Percentiles rank a stretch among this genome's conserved stretches.
Conservation (phyloP, 306 rosid species). For the Malus orientalis region DNA sequence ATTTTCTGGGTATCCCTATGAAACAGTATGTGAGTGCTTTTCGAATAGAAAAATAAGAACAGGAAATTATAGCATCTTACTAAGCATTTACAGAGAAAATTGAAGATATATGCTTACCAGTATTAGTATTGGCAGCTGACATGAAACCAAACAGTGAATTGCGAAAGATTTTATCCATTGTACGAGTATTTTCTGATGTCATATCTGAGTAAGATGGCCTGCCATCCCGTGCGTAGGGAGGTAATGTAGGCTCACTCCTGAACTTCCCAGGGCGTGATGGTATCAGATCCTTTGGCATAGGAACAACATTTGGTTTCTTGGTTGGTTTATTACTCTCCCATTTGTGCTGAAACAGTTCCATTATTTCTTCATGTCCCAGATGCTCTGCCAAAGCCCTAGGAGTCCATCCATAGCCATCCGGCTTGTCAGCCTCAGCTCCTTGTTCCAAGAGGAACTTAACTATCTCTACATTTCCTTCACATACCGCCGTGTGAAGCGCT, state of each 20-base stretch:
- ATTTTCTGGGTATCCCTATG: too few species aligned
- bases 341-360: conserved; percentile 22
- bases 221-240: conserved; percentile 12
- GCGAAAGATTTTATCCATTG: conserved; percentile 24
- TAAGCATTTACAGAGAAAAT: background rate
- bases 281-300: background rate
- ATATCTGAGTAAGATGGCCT: background rate
- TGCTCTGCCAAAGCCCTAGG: conserved; percentile 50
- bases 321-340: background rate
- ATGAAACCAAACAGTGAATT: conserved; percentile 65
- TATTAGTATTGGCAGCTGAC: conserved; percentile 30
- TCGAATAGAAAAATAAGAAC: background rate
- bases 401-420: conserved; percentile 49
- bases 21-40: background rate
- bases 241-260: conserved; percentile 30
- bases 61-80: background rate
- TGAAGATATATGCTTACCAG: conserved; percentile 24
- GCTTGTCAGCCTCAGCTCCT: conserved; percentile 42
- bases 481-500: conserved; percentile 53
- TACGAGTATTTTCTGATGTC: conserved; percentile 6
- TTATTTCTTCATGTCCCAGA: conserved; percentile 45
- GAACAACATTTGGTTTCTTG: background rate
- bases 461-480: conserved; percentile 42
- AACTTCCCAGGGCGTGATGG: conserved; percentile 14
- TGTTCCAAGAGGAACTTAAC: conserved; percentile 41